phyloP scores from a whole-genome alignment of 345 rosid species.

The Crucihimalaya himalaica region DNA sequence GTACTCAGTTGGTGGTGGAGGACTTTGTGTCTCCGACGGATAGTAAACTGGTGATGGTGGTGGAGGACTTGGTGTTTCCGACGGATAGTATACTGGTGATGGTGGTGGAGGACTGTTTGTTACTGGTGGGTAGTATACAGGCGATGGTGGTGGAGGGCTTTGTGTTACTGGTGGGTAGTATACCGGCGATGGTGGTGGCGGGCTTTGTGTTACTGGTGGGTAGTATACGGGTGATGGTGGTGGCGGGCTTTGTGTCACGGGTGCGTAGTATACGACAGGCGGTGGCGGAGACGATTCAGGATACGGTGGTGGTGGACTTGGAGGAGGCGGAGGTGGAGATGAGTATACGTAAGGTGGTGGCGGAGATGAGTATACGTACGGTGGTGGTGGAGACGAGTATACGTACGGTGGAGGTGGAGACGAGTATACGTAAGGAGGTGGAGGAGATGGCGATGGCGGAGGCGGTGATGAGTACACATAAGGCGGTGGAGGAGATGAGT shows the following conservation, averaged over 20 bases:
- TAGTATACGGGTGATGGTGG: slow-evolving; percentile 44
- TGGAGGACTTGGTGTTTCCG: slow-evolving; percentile 26
- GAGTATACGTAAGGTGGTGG: slow-evolving; percentile 37
- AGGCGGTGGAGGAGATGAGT: slow-evolving; percentile 25
- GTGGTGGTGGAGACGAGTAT: slow-evolving; percentile 23
- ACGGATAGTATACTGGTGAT: slow-evolving; percentile 18
- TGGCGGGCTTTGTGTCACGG: slow-evolving; percentile 40
- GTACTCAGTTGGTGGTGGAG: slow-evolving; percentile 35
- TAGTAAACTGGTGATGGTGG: slow-evolving; percentile 42
- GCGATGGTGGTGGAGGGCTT: slow-evolving; percentile 41
- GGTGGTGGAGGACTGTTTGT: slow-evolving; percentile 32
- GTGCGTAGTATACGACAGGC: slow-evolving; percentile 35
- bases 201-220: slow-evolving; percentile 26
- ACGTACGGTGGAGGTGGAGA: slow-evolving; percentile 30
- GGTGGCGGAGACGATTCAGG: slow-evolving; percentile 57
- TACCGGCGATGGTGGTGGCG: slow-evolving; percentile 29
- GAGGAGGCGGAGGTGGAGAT: slow-evolving; percentile 48
- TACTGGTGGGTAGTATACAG: slow-evolving; percentile 11
- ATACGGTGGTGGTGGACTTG: slow-evolving; percentile 35
- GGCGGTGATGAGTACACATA: slow-evolving; percentile 38
- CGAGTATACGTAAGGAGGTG: slow-evolving; percentile 29
- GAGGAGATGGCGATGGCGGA: slow-evolving; percentile 31
- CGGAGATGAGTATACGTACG: slow-evolving; percentile 42
- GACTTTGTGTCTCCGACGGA: slow-evolving; percentile 33
- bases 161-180: slow-evolving; percentile 1